Conservation (phyloP, 1,284 basidiomycete species). For the Ganoderma boninense region DNA sequence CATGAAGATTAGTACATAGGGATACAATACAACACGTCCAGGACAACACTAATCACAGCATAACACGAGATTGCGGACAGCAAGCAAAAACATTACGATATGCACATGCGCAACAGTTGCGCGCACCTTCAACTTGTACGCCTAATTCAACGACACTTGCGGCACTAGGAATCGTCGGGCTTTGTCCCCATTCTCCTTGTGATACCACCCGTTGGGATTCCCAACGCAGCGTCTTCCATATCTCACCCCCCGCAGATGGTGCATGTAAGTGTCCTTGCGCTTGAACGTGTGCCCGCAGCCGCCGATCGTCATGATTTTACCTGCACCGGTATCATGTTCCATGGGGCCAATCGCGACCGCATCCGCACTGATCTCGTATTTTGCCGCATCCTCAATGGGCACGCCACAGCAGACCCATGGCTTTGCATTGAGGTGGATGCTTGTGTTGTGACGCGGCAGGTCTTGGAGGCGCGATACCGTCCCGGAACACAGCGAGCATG, state of each 20-base stretch:
- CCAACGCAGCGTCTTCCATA: not conserved
- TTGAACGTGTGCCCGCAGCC: not conserved
- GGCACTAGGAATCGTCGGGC: not conserved
- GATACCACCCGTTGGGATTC: not conserved
- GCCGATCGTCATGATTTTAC: not conserved
- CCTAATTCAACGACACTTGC: not conserved
- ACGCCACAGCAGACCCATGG: constrained; percentile 51
- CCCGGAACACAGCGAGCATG: not conserved
- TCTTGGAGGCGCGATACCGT: not conserved
- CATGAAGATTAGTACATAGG: not conserved
- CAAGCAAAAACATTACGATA: not conserved
- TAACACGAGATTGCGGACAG: not conserved
- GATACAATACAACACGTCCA: not conserved
- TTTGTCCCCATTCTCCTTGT: not conserved
- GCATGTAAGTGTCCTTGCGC: not conserved
- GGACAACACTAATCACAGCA: not conserved
- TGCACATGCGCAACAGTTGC: too few species aligned
- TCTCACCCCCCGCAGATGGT: not conserved
- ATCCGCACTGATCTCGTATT: not conserved
- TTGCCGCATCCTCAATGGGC: constrained; percentile 43
- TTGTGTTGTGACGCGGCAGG: not conserved
- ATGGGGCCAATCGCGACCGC: not conserved
- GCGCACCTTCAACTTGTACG: not conserved
- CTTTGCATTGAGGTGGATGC: not conserved
- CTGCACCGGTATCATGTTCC: not conserved